Conservation (phyloP, 2,329 filamentous ascomycete species). For the Alternaria ventricosa region DNA sequence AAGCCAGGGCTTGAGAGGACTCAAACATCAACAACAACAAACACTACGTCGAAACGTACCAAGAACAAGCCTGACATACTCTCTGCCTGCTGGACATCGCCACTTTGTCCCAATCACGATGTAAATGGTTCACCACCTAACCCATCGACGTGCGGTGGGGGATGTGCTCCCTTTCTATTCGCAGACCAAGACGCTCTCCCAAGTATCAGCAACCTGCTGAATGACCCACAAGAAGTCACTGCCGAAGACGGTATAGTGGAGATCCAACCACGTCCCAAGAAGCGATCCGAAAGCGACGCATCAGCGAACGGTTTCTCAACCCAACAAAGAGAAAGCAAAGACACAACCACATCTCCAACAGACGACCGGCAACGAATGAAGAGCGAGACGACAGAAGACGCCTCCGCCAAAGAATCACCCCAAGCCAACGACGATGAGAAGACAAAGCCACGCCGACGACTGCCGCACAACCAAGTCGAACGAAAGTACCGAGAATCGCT, state of each 20-base stretch:
- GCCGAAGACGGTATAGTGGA: slow-evolving; percentile 47
- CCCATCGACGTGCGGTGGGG: slow-evolving; percentile 50
- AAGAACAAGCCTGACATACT: slow-evolving; percentile 47
- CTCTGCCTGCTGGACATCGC: slow-evolving; percentile 52
- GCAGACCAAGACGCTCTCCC: slow-evolving; percentile 43
- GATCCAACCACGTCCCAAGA: slow-evolving; percentile 44
- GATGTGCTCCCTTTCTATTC: slow-evolving; percentile 51
- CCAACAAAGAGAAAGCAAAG: slow-evolving; percentile 35
- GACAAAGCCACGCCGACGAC: slow-evolving; percentile 43
- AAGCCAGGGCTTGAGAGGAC: slow-evolving; percentile 25
- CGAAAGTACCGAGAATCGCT: slow-evolving; percentile 56
- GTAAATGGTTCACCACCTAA: slow-evolving; percentile 48
- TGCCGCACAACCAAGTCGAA: slow-evolving; percentile 56
- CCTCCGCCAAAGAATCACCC: slow-evolving; percentile 33
- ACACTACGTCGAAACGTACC: slow-evolving; percentile 37
- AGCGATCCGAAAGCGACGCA: slow-evolving; percentile 46
- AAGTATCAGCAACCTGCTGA: slow-evolving; percentile 37
- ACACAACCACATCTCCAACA: slow-evolving; percentile 19
- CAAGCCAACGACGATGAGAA: slow-evolving; percentile 34
- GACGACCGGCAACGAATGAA: slow-evolving; percentile 34
- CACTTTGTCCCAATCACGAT: slow-evolving; percentile 50
- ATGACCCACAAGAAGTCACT: slow-evolving; percentile 40
- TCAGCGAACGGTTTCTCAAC: slow-evolving; percentile 39
- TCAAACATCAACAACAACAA: slow-evolving; percentile 22
- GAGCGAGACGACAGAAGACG: slow-evolving; percentile 40